Evolutionary conservation across 805 yeast species (phyloP), one percentile per base, ranked within the genome.

Genomic region (Teunomyces stri): DNA sequence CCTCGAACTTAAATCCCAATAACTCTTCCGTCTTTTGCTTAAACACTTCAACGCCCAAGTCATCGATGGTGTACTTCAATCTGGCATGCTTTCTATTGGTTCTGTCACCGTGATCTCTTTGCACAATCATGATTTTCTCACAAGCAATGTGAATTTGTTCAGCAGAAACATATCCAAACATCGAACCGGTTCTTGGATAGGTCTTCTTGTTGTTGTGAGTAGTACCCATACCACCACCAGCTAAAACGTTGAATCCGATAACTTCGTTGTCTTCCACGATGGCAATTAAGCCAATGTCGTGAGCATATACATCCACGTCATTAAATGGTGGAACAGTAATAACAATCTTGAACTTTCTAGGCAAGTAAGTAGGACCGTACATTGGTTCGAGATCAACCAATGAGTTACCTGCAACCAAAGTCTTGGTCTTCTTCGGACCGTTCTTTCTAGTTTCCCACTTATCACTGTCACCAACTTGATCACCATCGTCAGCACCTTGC

Each of bases 201-300:
- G 98, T 92, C 78, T 92, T 92, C 62, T 85, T 86, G 75, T 92
- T 92, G 78, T 91, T 92, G 68, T 92, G 98, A 11, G 98, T 92
- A 36, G 96, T 81, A 60, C 98, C 98, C 98, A 92, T 92, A 78
- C 98, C 98, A 74, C 98, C 98, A 68, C 98, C 98, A 54, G 85
- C 96, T 51, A 87, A 79, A 45, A 92, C 81, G 61, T 92, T 92
- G 77, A 81, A 92, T 48, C 98, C 98, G 50, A 76, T 64, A 39
- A 86, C 80, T 15, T 80, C 76, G 46, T 76, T 69, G 59, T 83
- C 78, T 53, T 81, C 82, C 40, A 89, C 83, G 60, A 92, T 90
- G 28, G 97, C 90, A 65, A 92, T 81, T 56, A 92, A 76, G 56
- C 98, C 98, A 57, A 92, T 82, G 70, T 92, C 98, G 65, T 89